phyloP scores from a whole-genome alignment of 208 protist species.

The Acanthamoeba royreba region DNA sequence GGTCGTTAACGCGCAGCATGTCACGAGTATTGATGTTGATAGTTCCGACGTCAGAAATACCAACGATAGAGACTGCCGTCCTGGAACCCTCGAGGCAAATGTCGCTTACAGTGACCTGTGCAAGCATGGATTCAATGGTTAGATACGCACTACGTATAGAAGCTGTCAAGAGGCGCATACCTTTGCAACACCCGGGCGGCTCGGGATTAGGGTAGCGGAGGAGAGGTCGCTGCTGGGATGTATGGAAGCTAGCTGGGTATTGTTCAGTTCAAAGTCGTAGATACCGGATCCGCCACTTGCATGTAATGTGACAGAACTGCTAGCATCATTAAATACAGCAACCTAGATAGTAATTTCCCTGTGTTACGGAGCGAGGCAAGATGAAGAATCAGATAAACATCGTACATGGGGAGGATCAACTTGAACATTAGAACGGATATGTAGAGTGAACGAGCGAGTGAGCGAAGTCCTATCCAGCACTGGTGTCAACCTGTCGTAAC shows the following conservation, averaged over 20 bases:
- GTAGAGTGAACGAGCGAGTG: background rate
- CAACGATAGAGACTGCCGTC: background rate
- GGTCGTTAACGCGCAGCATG: background rate
- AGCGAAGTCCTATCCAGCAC: background rate
- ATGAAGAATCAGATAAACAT: background rate
- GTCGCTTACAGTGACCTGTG: background rate
- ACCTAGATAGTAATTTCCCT: background rate
- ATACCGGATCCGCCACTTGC: background rate
- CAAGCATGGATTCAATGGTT: background rate
- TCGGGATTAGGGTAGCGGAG: background rate
- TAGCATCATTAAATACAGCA: slow-evolving; percentile 1
- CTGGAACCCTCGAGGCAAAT: background rate
- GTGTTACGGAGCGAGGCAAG: background rate
- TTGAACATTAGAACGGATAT: background rate
- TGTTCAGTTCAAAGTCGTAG: background rate
- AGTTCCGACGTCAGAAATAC: slow-evolving; percentile 18
- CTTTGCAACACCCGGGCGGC: background rate
- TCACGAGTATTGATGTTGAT: background rate
- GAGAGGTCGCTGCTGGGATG: background rate
- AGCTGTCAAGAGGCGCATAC: background rate
- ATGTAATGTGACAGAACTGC: background rate
- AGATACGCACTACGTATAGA: background rate
- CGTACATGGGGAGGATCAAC: background rate
- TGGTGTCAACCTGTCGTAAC: too few species aligned
- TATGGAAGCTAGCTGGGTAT: background rate